Base-by-base conservation (phyloP, 495 filamentous ascomycete species). In the Aspergillus heteromorphus region DNA sequence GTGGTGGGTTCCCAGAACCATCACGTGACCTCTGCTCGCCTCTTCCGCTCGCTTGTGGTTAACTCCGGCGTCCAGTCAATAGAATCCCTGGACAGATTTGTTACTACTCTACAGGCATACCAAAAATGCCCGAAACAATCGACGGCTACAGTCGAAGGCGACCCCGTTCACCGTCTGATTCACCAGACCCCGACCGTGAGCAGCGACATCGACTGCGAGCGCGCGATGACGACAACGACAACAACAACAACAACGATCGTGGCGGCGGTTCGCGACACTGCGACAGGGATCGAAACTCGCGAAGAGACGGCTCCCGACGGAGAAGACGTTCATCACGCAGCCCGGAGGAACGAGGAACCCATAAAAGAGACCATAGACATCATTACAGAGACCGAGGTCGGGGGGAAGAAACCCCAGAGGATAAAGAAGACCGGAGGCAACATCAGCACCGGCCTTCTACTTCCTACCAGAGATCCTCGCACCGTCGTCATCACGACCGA, bases 251-350 rank as follows among this genome's bases (percentile, higher is more conserved):
- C n/a, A n/a, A n/a, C n/a, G n/a, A 68, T 31, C 40, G 64, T 45
- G 55, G 59, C 27, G 52, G 47, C 40, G 63, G 66, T 60, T 70
- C 67, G 3, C 65, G 67, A 53, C 62, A 62, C 45, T 65, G 63
- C 21, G 64, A 69, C 43, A 58, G 60, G 18, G 62, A 61, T 34
- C 69, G 64, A 49, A 67, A 53, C 62, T 70, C 68, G 30, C 69
- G 59, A 45, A 64, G 61, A 50, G 62, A 68, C 18, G 65, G 57
- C 20, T 48, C 65, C 18, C n/a, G n/a, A n/a, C n/a, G n/a, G n/a
- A 59, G 62, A 4, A 62, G 64, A 50, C 64, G 58, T n/a, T 60
- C 54, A 4, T 71, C 73, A 13, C 66, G 62, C 54, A 72, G 63
- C 40, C 66, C 66, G 19, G 59, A 63, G 5, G 48, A 53, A 16